Percentiles rank a stretch among this genome's conserved stretches.
Conservation (phyloP, 352 stramenopile species). For the Phytophthora fragariae region DNA sequence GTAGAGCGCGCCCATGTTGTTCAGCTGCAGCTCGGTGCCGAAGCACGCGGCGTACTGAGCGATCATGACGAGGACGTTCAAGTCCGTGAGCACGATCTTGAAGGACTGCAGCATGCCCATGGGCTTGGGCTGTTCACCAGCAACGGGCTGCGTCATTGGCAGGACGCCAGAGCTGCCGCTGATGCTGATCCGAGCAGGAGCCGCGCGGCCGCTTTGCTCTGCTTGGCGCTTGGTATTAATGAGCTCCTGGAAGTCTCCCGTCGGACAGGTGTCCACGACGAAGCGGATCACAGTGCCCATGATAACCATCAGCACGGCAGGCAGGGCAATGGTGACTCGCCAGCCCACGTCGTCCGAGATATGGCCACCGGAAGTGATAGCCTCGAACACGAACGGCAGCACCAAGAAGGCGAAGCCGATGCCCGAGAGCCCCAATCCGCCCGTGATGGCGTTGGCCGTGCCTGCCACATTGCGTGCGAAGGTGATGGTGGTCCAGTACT, state of each 20-base stretch:
- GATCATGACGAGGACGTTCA: constrained; percentile 94
- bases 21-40: constrained; percentile 95
- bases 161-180: constrained; percentile 34
- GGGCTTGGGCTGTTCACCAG: constrained; percentile 25
- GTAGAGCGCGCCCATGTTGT: constrained; percentile 95
- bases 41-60: constrained; percentile 95
- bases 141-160: constrained; percentile 34
- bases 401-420: constrained; percentile 92
- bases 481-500: constrained; percentile 96
- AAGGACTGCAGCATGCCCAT: constrained; percentile 49
- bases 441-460: constrained; percentile 93
- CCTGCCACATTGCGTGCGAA: constrained; percentile 95
- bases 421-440: constrained; percentile 93
- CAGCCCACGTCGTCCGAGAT: constrained; percentile 89
- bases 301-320: constrained; percentile 86
- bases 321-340: constrained; percentile 92
- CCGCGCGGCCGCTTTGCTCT: constrained; percentile 48
- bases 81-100: constrained; percentile 72
- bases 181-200: constrained; percentile 33
- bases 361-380: constrained; percentile 69
- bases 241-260: constrained; percentile 93
- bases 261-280: constrained; percentile 90
- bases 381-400: constrained; percentile 88
- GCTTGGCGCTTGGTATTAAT: constrained; percentile 63
- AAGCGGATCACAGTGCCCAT: constrained; percentile 79